These are phyloP conservation scores for Musa itinerans DNA, from an alignment of 176 grass and related monocot genomes.

Conservation along the genomic window DNA sequence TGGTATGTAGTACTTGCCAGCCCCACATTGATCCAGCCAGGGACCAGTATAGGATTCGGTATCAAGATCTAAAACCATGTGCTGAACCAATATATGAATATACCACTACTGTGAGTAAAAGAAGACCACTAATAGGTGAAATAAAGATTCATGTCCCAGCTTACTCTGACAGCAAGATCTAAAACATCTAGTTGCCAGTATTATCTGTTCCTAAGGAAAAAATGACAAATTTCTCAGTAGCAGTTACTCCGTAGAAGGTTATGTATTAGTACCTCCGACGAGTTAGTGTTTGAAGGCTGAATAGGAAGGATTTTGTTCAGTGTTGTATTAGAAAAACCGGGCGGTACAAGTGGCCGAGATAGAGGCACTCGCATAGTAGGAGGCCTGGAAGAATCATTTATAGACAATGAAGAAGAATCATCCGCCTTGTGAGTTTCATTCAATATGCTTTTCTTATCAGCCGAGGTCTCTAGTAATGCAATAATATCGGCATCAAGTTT, in stretches of 20 bases:
- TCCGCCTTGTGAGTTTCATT: not conserved
- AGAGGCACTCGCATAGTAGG: slow-evolving; percentile 25
- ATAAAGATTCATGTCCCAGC: no score
- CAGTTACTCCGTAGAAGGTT: not conserved
- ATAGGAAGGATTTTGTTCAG: slow-evolving; percentile 25
- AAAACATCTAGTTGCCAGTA: no score
- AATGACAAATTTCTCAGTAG: not conserved
- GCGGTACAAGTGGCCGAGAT: slow-evolving; percentile 36
- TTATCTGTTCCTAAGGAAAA: not conserved
- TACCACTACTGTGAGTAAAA: no score
- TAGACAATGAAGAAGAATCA: slow-evolving; percentile 28
- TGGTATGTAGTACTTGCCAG: no score
- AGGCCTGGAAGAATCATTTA: slow-evolving; percentile 34
- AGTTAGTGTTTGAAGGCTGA: slow-evolving; percentile 24
- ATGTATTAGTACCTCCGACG: slow-evolving; percentile 28
- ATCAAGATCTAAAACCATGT: no score
- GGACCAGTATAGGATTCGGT: no score
- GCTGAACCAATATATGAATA: no score
- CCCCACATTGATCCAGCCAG: no score
- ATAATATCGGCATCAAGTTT: slow-evolving; percentile 47
- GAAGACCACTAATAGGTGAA: no score
- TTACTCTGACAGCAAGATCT: no score
- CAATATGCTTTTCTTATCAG: slow-evolving; percentile 27
- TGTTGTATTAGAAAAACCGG: slow-evolving; percentile 33
- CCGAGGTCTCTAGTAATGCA: slow-evolving; percentile 42